Evolutionary conservation across 495 filamentous ascomycete species (phyloP).

Genomic region (Talaromyces wortmannii): DNA sequence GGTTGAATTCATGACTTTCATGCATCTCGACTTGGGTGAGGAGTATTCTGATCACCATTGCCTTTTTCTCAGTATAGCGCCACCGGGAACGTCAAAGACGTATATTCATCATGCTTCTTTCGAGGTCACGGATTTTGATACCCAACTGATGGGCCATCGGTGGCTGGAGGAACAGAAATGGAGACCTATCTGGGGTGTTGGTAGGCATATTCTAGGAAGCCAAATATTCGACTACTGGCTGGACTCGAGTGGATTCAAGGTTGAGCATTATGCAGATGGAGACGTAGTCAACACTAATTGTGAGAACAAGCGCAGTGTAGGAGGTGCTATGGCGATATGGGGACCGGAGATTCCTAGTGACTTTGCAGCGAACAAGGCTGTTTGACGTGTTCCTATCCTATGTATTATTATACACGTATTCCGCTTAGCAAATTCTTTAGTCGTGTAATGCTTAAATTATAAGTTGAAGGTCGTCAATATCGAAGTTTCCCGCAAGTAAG

Average conservation of each 20-base stretch:
- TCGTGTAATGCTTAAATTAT: neutral
- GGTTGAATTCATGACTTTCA: conserved; percentile 51
- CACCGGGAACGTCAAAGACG: conserved; percentile 10
- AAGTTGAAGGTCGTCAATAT: neutral
- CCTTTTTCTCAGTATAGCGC: conserved; percentile 51
- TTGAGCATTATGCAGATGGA: conserved; percentile 60
- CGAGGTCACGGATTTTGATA: conserved; percentile 65
- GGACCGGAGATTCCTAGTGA: conserved; percentile 1
- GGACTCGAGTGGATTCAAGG: conserved; percentile 47
- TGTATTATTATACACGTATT: neutral
- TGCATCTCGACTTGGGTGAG: conserved; percentile 52
- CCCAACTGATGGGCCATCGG: conserved; percentile 61
- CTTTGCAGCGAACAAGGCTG: neutral
- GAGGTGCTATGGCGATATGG: conserved; percentile 5
- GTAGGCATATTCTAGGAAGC: conserved; percentile 58
- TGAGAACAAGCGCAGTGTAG: neutral
- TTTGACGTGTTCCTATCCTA: neutral
- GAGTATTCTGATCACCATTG: conserved; percentile 59
- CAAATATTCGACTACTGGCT: conserved; percentile 73
- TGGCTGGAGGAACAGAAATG: conserved; percentile 57
- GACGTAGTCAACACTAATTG: conserved; percentile 47
- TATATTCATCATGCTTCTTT: conserved; percentile 63
- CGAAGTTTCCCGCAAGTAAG: neutral
- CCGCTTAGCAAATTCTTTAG: neutral
- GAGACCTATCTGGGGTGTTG: conserved; percentile 61